Evolutionary conservation across 2,329 filamentous ascomycete genomes (phyloP).

Genomic region (Alternaria burnsii): DNA sequence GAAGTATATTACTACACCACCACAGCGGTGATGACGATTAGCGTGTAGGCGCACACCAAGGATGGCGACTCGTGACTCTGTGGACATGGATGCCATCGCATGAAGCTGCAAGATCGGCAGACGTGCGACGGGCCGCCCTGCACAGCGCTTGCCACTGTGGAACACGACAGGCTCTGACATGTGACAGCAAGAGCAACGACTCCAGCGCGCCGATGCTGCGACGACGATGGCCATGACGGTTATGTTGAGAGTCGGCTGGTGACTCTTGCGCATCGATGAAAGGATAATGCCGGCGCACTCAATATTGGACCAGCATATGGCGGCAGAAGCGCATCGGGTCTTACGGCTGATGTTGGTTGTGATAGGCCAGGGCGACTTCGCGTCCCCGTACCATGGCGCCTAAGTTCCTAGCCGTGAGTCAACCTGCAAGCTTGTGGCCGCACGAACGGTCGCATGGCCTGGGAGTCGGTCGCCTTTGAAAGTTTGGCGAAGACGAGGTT

Average conservation of each 20-base stretch:
- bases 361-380: slow-evolving; percentile 37
- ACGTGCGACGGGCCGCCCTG: slow-evolving; percentile 43
- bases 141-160: slow-evolving; percentile 38
- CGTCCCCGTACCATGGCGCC: slow-evolving; percentile 26
- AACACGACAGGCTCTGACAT: slow-evolving; percentile 36
- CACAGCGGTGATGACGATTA: slow-evolving; percentile 9
- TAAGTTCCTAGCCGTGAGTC: slow-evolving; percentile 30
- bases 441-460: slow-evolving; percentile 31
- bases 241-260: slow-evolving; percentile 21
- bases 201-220: slow-evolving; percentile 4
- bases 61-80: slow-evolving; percentile 36
- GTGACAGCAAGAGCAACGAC: slow-evolving; percentile 31
- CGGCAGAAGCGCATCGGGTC: slow-evolving; percentile 34
- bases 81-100: slow-evolving; percentile 28
- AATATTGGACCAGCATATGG: slow-evolving; percentile 31
- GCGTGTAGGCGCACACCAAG: slow-evolving; percentile 20
- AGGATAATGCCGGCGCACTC: slow-evolving; percentile 25
- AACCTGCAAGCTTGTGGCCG: slow-evolving; percentile 31
- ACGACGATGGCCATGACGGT: slow-evolving; percentile 6
- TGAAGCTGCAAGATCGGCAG: slow-evolving; percentile 30
- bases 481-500: slow-evolving; percentile 16
- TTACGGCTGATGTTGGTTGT: slow-evolving; percentile 24
- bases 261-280: slow-evolving; percentile 20
- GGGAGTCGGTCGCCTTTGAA: slow-evolving; percentile 17
- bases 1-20: slow-evolving; percentile 12